Base-by-base conservation (phyloP, 2,329 filamentous ascomycete genomes). In the Aspergillus niger region DNA sequence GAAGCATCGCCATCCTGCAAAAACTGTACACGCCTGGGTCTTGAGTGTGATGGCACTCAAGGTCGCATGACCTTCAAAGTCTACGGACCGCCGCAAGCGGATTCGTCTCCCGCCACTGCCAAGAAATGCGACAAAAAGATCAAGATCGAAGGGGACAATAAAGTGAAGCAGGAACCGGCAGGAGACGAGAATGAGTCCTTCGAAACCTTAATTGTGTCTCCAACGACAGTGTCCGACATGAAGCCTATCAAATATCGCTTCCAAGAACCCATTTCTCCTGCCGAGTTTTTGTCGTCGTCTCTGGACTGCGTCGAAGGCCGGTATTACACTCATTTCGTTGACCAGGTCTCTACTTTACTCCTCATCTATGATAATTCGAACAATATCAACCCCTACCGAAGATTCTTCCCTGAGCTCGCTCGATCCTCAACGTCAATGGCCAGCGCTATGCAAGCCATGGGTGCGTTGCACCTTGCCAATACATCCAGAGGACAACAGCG, bases 391-490 rank as follows among this genome's bases (percentile, higher is more conserved):
- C 76, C 76, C 1, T 78, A 72, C 51, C 73, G 73, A 36, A 63
- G 62, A 28, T 67, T 67, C 53, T 76, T 76, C 32, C 74, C 74
- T 4, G 71, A 74, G 26, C 62, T 76, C 17, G 70, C 74, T 3
- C 71, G 63, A 32, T 71, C 72, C 1, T 76, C 71, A 5, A 69
- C 72, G 2, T 74, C 75, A 6, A 74, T 76, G 67, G 67, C 69
- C 17, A 72, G 69, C 54, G 73, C 75, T 15, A 78, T 78, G 76
- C 71, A 77, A 59, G 76, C 76, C 17, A 63, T 78, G 26, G 76
- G 76, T 8, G 76, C 76, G 28, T 70, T 78, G 56, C 76, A 78
- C 60, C 67, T 77, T n/a, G 73, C 76, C n/a, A 76, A 76, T 41
- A 75, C 76, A 1, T 74, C 75, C 1, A 59, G 61, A 2, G 70